A percentile compares a stretch with the other conserved stretches of the same genome.
Evolutionary conservation across 1,284 basidiomycete genomes (phyloP).

Genomic region (Naganishia albida): DNA sequence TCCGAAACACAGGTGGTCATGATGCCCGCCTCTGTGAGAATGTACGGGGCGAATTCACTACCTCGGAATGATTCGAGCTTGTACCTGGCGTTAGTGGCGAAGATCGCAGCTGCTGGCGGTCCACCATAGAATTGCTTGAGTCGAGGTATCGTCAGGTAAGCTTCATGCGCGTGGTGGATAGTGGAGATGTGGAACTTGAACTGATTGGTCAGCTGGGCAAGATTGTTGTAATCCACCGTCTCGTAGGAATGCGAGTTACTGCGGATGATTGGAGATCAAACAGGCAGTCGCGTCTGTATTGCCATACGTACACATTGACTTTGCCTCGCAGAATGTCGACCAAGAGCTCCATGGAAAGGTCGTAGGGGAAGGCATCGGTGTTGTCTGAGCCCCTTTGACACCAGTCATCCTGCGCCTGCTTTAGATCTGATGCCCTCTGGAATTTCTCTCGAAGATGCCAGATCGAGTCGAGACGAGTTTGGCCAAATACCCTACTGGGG

Average conservation of each 20-base stretch:
- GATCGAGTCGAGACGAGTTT: conserved; percentile 60
- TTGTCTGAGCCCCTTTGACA: conserved; percentile 58
- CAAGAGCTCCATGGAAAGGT: conserved; percentile 77
- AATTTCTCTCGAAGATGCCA: conserved; percentile 66
- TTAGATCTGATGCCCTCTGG: conserved; percentile 70
- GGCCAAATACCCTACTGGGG: conserved; percentile 56
- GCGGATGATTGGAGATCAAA: background rate
- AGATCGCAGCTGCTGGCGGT: conserved; percentile 71
- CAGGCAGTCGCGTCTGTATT: no score
- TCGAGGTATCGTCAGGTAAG: conserved; percentile 77
- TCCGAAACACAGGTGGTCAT: conserved; percentile 71
- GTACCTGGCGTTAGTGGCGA: conserved; percentile 66
- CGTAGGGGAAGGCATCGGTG: conserved; percentile 66
- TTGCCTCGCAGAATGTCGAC: conserved; percentile 75
- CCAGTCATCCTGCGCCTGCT: conserved; percentile 73
- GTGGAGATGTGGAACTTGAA: conserved; percentile 77
- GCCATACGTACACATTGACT: conserved; percentile 59
- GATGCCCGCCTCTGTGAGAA: conserved; percentile 72
- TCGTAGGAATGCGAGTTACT: conserved; percentile 74
- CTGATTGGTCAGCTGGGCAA: conserved; percentile 69
- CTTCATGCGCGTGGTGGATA: conserved; percentile 84
- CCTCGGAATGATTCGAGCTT: conserved; percentile 84
- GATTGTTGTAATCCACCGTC: conserved; percentile 69
- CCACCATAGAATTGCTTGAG: conserved; percentile 71
- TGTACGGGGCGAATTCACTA: conserved; percentile 78